Conservation (phyloP, 2,329 filamentous ascomycete species). For the Hymenoscyphus albidus region DNA sequence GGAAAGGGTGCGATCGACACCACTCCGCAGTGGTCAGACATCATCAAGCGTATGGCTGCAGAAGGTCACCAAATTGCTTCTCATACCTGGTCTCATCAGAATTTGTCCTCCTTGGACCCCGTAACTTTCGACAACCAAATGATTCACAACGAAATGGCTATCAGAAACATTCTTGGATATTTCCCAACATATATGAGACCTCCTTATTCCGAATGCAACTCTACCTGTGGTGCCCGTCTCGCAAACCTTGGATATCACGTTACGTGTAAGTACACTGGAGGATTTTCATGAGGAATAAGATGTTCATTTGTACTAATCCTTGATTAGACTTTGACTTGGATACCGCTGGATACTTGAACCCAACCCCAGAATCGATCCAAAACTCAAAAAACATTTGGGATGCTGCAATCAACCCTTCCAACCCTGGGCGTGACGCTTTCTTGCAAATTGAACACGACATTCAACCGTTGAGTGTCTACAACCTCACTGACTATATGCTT, state of each 20-base stretch:
- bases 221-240: constrained; percentile 36
- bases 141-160: constrained; percentile 51
- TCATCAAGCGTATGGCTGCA: constrained; percentile 40
- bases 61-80: constrained; percentile 56
- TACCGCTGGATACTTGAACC: constrained; percentile 48
- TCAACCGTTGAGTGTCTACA: constrained; percentile 36
- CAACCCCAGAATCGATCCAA: constrained; percentile 41
- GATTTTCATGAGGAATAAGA: background rate
- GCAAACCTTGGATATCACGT: constrained; percentile 45
- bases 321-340: constrained; percentile 38
- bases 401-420: constrained; percentile 16
- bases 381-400: constrained; percentile 43
- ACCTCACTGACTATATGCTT: constrained; percentile 37
- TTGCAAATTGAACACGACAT: constrained; percentile 48
- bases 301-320: constrained; percentile 25
- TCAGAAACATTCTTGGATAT: constrained; percentile 52
- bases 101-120: constrained; percentile 43
- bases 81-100: constrained; percentile 53
- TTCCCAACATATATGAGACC: constrained; percentile 52
- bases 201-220: constrained; percentile 44
- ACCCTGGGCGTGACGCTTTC: constrained; percentile 34
- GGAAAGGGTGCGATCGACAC: constrained; percentile 31
- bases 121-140: constrained; percentile 46
- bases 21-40: constrained; percentile 40
- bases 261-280: constrained; percentile 30